Evolutionary conservation across 768 basidiomycete species (phyloP).

Genomic region (Termitomyces sp.): DNA sequence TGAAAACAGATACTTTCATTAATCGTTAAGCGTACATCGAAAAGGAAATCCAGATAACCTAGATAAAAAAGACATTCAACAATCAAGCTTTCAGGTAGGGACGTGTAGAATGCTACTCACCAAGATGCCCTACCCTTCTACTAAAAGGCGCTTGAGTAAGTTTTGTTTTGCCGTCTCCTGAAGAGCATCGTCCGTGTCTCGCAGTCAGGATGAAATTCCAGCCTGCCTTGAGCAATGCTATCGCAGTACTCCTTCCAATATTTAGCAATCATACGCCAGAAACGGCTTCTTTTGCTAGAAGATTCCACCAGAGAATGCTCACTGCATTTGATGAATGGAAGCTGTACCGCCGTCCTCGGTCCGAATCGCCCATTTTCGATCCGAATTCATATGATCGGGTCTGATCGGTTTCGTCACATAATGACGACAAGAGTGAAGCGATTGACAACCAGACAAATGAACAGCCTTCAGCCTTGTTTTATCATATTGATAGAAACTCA

Average conservation of each 20-base stretch:
- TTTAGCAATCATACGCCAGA: slow-evolving; percentile 17
- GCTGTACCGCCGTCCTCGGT: no score
- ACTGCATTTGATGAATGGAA: no score
- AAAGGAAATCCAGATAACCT: no score
- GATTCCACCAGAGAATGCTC: slow-evolving; percentile 18
- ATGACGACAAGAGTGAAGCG: neutral
- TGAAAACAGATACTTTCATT: no score
- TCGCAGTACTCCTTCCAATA: slow-evolving; percentile 63
- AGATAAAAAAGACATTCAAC: no score
- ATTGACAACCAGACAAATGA: no score
- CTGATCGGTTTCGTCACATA: slow-evolving; percentile 1
- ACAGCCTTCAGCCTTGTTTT: no score
- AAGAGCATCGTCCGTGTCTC: slow-evolving; percentile 50
- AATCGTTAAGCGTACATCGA: no score
- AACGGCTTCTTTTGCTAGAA: neutral
- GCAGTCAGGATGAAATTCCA: slow-evolving; percentile 69
- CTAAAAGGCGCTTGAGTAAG: slow-evolving; percentile 59
- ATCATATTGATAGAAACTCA: no score
- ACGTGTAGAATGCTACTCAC: slow-evolving; percentile 23
- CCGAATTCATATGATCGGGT: neutral
- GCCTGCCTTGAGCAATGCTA: slow-evolving; percentile 63
- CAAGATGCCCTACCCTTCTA: slow-evolving; percentile 48
- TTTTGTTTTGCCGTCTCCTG: slow-evolving; percentile 48
- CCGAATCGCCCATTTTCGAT: no score
- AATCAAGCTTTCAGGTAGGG: no score